Evolutionary conservation across 163 green algal genomes (phyloP), one percentile per base, ranked within the genome.

Genomic region (Prototheca stagnorum): DNA sequence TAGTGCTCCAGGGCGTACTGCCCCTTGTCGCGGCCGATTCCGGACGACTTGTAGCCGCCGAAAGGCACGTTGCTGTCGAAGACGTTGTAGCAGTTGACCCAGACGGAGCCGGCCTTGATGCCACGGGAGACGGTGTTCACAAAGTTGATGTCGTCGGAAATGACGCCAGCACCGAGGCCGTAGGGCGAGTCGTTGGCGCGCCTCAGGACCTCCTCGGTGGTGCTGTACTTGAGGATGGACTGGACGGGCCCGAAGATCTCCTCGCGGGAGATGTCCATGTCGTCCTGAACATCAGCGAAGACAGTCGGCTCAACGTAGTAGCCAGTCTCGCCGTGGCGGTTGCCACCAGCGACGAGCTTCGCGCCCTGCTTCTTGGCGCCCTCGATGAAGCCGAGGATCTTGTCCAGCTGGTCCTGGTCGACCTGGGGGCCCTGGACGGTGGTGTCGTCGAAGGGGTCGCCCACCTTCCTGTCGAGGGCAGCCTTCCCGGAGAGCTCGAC

Each of bases 241-340:
- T 81, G 64, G 36, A 87, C 78, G 0, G 78, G 78, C 0, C 78
- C 78, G 55, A 87, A 87, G 36, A 87, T 87, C 56, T 60, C 54
- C 29, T 80, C 71, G 26, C 47, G 29, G 5, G 64, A 56, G 20
- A 82, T 82, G 20, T 46, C 53, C 53, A 72, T 80, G 49, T 79
- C 29, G 50, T 85, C 70, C 3, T 59, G 42, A 2, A 76, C 65
- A 48, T 84, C 66, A 24, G 57, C 62, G 61, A 87, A 87, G 28
- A 86, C 67, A 14, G 78, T 87, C 34, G 77, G 74, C 65, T 81
- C 46, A 15, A 87, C 39, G 50, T 72, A 82, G 60, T 74, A 85
- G 14, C 63, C 41, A 12, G 9, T 37, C 31, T 37, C 31, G 31
- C 31, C 31, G 11, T 37, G 11, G 31, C 12, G 9, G 25, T 48